phyloP scores from a whole-genome alignment of 176 grass and related monocot genomes.

The Secale cereale region DNA sequence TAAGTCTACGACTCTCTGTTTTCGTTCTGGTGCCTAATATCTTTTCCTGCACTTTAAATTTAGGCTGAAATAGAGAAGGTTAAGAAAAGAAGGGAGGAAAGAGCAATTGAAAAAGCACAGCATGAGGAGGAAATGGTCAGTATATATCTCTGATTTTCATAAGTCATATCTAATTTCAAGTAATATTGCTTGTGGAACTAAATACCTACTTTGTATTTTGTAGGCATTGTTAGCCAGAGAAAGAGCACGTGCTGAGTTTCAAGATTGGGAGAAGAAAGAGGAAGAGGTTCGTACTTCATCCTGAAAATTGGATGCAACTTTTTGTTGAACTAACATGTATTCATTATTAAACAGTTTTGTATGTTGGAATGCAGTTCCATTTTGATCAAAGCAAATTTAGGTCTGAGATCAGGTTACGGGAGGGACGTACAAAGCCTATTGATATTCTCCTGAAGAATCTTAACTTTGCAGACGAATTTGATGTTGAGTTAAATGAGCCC shows the following conservation, averaged over 20 bases:
- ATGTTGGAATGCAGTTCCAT: slow-evolving; percentile 64
- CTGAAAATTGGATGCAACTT: background rate
- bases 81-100: slow-evolving; percentile 99
- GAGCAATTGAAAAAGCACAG: slow-evolving; percentile 94
- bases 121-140: slow-evolving; percentile 96
- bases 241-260: slow-evolving; percentile 89
- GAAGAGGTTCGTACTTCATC: slow-evolving; percentile 73
- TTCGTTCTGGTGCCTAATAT: slow-evolving; percentile 1
- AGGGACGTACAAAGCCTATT: slow-evolving; percentile 94
- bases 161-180: slow-evolving; percentile 14
- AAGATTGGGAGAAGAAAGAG: slow-evolving; percentile 99
- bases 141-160: slow-evolving; percentile 15
- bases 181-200: slow-evolving; percentile 10
- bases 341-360: slow-evolving; percentile 24
- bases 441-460: slow-evolving; percentile 96
- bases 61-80: slow-evolving; percentile 98
- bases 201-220: slow-evolving; percentile 33
- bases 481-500: slow-evolving; percentile 92
- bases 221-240: slow-evolving; percentile 86
- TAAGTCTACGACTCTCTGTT: background rate
- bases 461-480: slow-evolving; percentile 73
- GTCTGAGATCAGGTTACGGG: slow-evolving; percentile 88
- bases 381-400: slow-evolving; percentile 99
- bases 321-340: slow-evolving; percentile 13
- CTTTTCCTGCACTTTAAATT: slow-evolving; percentile 18